Evolutionary conservation across 139 green algal species (phyloP).

Genomic region (Astrephomene gubernaculifera): DNA sequence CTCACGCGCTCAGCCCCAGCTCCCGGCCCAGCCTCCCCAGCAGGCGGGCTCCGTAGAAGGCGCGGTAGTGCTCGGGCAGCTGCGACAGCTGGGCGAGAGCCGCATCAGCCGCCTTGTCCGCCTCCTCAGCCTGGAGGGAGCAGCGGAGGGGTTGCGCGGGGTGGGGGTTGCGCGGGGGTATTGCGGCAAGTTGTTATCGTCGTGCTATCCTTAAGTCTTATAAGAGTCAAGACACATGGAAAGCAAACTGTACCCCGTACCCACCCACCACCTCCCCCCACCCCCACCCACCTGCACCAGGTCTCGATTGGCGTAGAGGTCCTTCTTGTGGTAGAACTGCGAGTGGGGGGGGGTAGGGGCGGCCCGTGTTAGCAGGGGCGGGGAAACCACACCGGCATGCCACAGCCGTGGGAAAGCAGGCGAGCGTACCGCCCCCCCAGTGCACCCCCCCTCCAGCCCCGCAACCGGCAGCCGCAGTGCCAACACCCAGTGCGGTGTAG

Average conservation of each 20-base stretch:
- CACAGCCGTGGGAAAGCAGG: not conserved
- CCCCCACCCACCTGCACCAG: conserved; percentile 44
- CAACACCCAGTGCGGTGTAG: too few relatives aligned
- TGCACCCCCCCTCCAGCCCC: not conserved
- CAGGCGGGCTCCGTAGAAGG: conserved; percentile 61
- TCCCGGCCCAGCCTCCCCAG: not conserved
- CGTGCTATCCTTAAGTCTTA: not conserved
- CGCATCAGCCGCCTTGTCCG: conserved; percentile 25
- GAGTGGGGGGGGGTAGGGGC: not conserved
- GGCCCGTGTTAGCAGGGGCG: not conserved
- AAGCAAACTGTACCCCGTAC: too few relatives aligned
- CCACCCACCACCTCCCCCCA: too few relatives aligned
- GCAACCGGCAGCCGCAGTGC: not conserved
- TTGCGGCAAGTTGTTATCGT: not conserved
- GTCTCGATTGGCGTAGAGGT: conserved; percentile 78
- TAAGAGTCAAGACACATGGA: not conserved
- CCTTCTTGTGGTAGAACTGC: conserved; percentile 65
- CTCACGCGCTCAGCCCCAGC: conserved; percentile 3
- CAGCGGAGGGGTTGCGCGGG: not conserved
- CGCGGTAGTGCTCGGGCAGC: conserved; percentile 55
- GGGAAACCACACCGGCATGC: not conserved
- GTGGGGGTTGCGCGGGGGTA: not conserved
- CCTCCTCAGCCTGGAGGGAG: conserved; percentile 44
- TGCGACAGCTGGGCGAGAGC: conserved; percentile 24
- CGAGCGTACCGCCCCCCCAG: not conserved